Evolutionary conservation across 139 green algal species (phyloP).

Genomic region (Chlamydomonas eustigma): DNA sequence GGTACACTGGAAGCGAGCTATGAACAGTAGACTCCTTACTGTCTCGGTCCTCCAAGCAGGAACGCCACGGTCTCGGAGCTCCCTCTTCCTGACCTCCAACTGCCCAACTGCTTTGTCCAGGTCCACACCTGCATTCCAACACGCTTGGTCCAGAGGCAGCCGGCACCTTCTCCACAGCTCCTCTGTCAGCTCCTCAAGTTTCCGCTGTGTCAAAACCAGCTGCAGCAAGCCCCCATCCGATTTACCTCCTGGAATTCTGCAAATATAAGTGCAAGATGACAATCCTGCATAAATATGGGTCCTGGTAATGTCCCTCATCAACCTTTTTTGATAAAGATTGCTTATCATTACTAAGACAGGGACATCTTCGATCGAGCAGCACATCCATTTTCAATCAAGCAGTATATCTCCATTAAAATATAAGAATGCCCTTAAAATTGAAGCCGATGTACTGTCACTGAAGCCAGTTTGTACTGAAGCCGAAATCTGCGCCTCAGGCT

Average conservation of each 20-base stretch:
- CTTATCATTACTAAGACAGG: too few relatives aligned
- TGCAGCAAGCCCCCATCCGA: slow-evolving; percentile 39
- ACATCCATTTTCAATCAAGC: too few relatives aligned
- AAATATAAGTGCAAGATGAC: not conserved
- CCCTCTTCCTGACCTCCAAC: slow-evolving; percentile 28
- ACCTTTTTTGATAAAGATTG: too few relatives aligned
- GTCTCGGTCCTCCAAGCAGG: slow-evolving; percentile 43
- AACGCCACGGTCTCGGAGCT: slow-evolving; percentile 35
- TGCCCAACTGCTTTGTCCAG: slow-evolving; percentile 51
- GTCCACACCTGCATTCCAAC: slow-evolving; percentile 38
- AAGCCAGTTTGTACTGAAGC: too few relatives aligned
- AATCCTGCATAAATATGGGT: too few relatives aligned
- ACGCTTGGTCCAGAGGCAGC: slow-evolving; percentile 63
- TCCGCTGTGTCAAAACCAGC: slow-evolving; percentile 40
- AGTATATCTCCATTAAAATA: too few relatives aligned
- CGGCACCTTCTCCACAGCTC: slow-evolving; percentile 60
- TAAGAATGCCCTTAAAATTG: too few relatives aligned
- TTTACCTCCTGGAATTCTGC: slow-evolving; percentile 64
- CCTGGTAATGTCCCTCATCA: too few relatives aligned
- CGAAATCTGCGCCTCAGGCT: too few relatives aligned
- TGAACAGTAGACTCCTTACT: slow-evolving; percentile 32
- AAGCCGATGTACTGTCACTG: too few relatives aligned
- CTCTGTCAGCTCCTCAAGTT: slow-evolving; percentile 60
- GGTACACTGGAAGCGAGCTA: too few relatives aligned
- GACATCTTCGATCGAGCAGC: too few relatives aligned